Conservation (phyloP, 1,284 basidiomycete genomes). For the Ustilago curta region DNA sequence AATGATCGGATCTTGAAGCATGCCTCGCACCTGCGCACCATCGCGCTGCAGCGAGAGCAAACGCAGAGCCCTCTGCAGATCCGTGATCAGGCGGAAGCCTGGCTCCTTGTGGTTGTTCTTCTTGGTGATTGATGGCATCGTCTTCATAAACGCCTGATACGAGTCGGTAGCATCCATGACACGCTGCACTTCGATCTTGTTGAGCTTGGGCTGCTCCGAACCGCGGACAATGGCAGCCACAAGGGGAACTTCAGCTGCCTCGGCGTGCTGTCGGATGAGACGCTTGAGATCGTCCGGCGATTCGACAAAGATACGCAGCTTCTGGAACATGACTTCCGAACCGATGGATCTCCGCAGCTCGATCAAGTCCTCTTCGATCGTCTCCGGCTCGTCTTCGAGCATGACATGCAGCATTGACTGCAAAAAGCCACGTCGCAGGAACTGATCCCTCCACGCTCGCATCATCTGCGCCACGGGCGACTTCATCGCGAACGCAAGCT, state of each 20-base stretch:
- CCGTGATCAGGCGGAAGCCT: slow-evolving; percentile 57
- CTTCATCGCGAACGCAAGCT: slow-evolving; percentile 62
- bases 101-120: slow-evolving; percentile 59
- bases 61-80: slow-evolving; percentile 61
- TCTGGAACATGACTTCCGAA: slow-evolving; percentile 61
- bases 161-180: slow-evolving; percentile 61
- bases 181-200: slow-evolving; percentile 62
- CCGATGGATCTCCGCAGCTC: slow-evolving; percentile 56
- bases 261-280: slow-evolving; percentile 62
- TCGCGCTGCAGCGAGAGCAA: slow-evolving; percentile 63
- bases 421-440: slow-evolving; percentile 57
- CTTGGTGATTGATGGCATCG: slow-evolving; percentile 50
- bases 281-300: slow-evolving; percentile 64
- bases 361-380: slow-evolving; percentile 59
- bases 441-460: slow-evolving; percentile 57
- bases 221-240: slow-evolving; percentile 67
- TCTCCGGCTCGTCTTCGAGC: slow-evolving; percentile 63
- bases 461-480: slow-evolving; percentile 59
- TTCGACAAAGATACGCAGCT: slow-evolving; percentile 62
- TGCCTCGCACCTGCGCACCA: slow-evolving; percentile 63
- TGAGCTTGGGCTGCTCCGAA: slow-evolving; percentile 63
- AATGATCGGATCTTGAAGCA: slow-evolving; percentile 60
- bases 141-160: slow-evolving; percentile 60
- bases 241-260: slow-evolving; percentile 61
- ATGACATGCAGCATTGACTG: slow-evolving; percentile 59